Percentiles rank a stretch among this genome's conserved stretches.
phyloP scores from a whole-genome alignment of 495 filamentous ascomycete genomes.

The Penicillium soppii region DNA sequence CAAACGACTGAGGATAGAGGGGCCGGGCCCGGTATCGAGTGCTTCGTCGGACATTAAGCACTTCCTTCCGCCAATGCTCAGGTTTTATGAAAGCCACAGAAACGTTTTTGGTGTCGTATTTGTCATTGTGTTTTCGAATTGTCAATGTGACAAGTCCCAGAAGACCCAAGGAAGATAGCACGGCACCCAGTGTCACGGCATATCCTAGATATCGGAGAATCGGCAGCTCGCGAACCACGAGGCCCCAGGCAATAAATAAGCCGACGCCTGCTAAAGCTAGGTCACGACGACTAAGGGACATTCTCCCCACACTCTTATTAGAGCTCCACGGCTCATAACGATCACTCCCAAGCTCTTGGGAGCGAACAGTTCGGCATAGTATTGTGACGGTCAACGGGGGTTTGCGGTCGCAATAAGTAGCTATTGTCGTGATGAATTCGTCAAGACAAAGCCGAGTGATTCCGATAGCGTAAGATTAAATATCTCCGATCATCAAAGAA shows the following conservation, averaged over 20 bases:
- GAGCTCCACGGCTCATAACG: slow-evolving; percentile 35
- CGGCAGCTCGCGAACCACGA: slow-evolving; percentile 76
- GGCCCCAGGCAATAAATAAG: slow-evolving; percentile 82
- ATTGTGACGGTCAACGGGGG: slow-evolving; percentile 7
- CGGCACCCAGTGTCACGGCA: slow-evolving; percentile 67
- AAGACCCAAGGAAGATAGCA: slow-evolving; percentile 52
- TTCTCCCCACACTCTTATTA: slow-evolving; percentile 44
- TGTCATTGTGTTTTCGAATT: slow-evolving; percentile 45
- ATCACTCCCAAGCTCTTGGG: slow-evolving; percentile 22
- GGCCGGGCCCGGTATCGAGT: slow-evolving; percentile 52
- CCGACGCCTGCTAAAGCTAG: slow-evolving; percentile 66
- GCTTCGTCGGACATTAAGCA: slow-evolving; percentile 53
- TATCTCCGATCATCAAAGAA: too few species aligned
- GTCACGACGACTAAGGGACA: slow-evolving; percentile 78
- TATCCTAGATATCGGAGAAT: slow-evolving; percentile 75
- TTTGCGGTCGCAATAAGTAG: too few species aligned
- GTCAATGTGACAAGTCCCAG: slow-evolving; percentile 61
- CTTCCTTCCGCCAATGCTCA: slow-evolving; percentile 67
- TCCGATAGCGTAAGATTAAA: too few species aligned
- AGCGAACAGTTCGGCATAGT: slow-evolving; percentile 15
- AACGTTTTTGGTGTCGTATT: slow-evolving; percentile 27
- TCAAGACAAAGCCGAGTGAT: too few species aligned
- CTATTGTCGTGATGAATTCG: not conserved
- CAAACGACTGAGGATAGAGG: slow-evolving; percentile 74
- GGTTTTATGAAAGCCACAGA: slow-evolving; percentile 61